Evolutionary conservation across 164 flowering plant species (phyloP).

Genomic region (Sextonia rubra): DNA sequence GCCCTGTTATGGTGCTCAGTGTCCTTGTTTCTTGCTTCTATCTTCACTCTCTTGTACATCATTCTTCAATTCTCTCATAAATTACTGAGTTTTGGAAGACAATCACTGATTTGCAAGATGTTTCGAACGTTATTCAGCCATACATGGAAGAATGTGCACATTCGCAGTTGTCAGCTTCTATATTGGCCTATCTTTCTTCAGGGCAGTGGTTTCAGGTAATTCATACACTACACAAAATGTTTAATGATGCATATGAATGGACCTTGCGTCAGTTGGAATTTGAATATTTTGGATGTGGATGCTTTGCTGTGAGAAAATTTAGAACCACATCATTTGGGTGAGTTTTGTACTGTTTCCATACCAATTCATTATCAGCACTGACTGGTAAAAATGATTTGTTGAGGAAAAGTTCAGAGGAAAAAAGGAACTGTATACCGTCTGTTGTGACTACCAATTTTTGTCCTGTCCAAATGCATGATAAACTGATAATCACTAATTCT

Average conservation of each 20-base stretch:
- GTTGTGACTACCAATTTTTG: neutral
- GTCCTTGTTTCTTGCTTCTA: conserved; percentile 49
- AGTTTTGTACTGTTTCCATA: neutral
- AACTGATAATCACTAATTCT: neutral
- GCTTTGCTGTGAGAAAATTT: too few species aligned
- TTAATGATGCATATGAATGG: neutral
- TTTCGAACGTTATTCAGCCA: conserved; percentile 33
- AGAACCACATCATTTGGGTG: neutral
- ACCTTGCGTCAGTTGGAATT: neutral
- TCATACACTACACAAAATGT: neutral
- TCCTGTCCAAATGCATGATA: neutral
- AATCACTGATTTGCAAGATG: conserved; percentile 20
- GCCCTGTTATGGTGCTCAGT: conserved; percentile 30
- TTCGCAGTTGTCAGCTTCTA: conserved; percentile 69
- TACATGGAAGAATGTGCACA: conserved; percentile 44
- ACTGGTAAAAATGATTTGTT: too few species aligned
- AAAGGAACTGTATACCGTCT: neutral
- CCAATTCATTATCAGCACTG: neutral
- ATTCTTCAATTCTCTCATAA: conserved; percentile 49
- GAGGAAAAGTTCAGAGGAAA: neutral
- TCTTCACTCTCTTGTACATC: conserved; percentile 48
- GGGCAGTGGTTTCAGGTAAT: conserved; percentile 52
- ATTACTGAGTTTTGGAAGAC: conserved; percentile 31
- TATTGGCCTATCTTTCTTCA: conserved; percentile 80
- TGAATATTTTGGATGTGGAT: neutral